A percentile compares a stretch with the other conserved stretches of the same genome.
phyloP scores from a whole-genome alignment of 1,284 basidiomycete genomes.

The Ceratorhiza oryzae-sativae region DNA sequence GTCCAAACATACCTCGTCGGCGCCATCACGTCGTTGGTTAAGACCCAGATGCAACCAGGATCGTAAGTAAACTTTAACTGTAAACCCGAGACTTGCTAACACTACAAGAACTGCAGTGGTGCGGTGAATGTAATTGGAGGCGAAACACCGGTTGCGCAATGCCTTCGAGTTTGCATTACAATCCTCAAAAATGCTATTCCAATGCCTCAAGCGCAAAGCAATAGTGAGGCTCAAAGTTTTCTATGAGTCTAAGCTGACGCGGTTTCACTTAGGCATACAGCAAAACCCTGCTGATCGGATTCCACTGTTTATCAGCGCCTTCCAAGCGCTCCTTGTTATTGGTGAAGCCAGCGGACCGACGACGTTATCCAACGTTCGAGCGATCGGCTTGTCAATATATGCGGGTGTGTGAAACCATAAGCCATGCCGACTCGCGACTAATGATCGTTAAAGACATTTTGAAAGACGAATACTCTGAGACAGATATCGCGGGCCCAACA shows the following conservation, averaged over 20 bases:
- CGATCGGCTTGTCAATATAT: slow-evolving; percentile 83
- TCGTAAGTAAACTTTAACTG: too few species aligned
- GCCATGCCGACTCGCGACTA: background rate
- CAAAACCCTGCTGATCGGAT: slow-evolving; percentile 58
- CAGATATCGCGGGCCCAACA: slow-evolving; percentile 80
- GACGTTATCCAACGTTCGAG: slow-evolving; percentile 75
- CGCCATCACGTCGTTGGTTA: slow-evolving; percentile 70
- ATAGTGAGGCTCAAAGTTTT: slow-evolving; percentile 35
- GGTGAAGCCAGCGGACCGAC: slow-evolving; percentile 65
- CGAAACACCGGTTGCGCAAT: slow-evolving; percentile 65
- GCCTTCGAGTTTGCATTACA: slow-evolving; percentile 81
- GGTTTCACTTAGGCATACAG: slow-evolving; percentile 41
- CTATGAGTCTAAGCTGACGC: slow-evolving; percentile 45
- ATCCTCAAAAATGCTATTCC: slow-evolving; percentile 76
- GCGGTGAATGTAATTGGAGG: slow-evolving; percentile 2
- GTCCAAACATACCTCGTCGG: slow-evolving; percentile 81
- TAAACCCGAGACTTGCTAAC: too few species aligned
- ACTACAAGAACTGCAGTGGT: background rate
- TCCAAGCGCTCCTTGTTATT: slow-evolving; percentile 70
- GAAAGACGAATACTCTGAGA: slow-evolving; percentile 79
- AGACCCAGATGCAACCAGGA: slow-evolving; percentile 54
- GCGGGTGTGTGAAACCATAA: slow-evolving; percentile 59
- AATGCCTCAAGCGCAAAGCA: slow-evolving; percentile 52
- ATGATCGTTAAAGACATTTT: slow-evolving; percentile 68
- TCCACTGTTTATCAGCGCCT: slow-evolving; percentile 70